phyloP scores from a whole-genome alignment of 305 asterid species.

The Striga hermonthica region DNA sequence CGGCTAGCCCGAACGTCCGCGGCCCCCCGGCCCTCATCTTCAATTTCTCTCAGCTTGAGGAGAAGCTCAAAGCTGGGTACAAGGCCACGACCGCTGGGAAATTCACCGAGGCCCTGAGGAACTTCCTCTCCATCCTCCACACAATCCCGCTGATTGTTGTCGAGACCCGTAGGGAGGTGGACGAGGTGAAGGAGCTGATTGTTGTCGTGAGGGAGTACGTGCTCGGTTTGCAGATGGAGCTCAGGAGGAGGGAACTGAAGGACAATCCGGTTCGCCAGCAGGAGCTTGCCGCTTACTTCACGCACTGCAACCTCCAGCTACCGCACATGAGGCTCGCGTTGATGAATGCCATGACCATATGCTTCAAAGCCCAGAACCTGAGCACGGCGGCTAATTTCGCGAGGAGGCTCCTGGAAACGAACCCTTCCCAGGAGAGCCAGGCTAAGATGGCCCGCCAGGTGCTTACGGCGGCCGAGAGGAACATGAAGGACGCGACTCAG shows the following conservation, averaged over 20 bases:
- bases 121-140: slow-evolving; percentile 52
- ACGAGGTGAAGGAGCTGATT: slow-evolving; percentile 68
- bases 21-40: slow-evolving; percentile 67
- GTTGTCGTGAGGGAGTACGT: slow-evolving; percentile 64
- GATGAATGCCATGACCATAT: slow-evolving; percentile 54
- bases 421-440: slow-evolving; percentile 57
- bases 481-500: slow-evolving; percentile 51
- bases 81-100: slow-evolving; percentile 60
- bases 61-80: slow-evolving; percentile 60
- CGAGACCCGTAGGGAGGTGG: slow-evolving; percentile 71
- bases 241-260: slow-evolving; percentile 55
- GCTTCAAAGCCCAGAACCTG: slow-evolving; percentile 55
- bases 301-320: slow-evolving; percentile 66
- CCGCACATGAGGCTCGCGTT: slow-evolving; percentile 69
- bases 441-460: slow-evolving; percentile 57
- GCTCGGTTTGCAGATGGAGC: slow-evolving; percentile 66
- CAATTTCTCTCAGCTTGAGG: slow-evolving; percentile 60
- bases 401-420: slow-evolving; percentile 60
- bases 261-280: slow-evolving; percentile 64
- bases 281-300: slow-evolving; percentile 76
- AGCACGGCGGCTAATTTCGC: slow-evolving; percentile 71
- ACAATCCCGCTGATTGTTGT: slow-evolving; percentile 65
- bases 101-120: slow-evolving; percentile 53
- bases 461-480: slow-evolving; percentile 64
- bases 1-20: slow-evolving; percentile 61